phyloP scores from a whole-genome alignment of 192 early-diverging fungal genomes.

The Chytriomyces hyalinus region DNA sequence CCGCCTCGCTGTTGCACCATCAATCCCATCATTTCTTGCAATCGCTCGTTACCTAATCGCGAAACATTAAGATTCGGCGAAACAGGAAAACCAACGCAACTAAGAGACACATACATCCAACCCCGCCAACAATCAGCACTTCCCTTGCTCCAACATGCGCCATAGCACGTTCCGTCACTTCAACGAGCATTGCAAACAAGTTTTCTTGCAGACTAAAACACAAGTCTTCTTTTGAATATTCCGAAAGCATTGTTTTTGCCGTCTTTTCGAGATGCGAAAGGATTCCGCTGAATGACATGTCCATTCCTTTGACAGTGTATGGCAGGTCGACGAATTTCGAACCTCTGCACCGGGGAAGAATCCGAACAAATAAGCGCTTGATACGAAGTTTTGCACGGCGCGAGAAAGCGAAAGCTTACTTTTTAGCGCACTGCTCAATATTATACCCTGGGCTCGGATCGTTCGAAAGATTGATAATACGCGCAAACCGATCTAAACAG shows the following conservation, averaged over 20 bases:
- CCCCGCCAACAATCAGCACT: conserved; percentile 95
- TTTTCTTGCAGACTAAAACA: conserved; percentile 98
- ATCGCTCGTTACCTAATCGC: conserved; percentile 73
- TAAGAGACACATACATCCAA: conserved; percentile 74
- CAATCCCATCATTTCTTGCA: conserved; percentile 97
- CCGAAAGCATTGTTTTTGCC: conserved; percentile 27
- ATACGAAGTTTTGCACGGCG: no score
- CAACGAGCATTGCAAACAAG: conserved; percentile 99
- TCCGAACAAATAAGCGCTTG: no score
- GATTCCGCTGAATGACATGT: conserved; percentile 97
- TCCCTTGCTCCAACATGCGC: conserved; percentile 91
- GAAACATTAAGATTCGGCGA: neutral
- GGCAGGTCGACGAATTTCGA: conserved; percentile 86
- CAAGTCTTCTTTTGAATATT: conserved; percentile 80
- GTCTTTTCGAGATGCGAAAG: conserved; percentile 84
- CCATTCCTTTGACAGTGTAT: conserved; percentile 99
- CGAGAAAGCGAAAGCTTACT: conserved; percentile 49
- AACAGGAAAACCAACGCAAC: neutral
- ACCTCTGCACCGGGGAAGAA: no score
- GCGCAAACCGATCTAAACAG: conserved; percentile 96
- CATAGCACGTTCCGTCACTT: conserved; percentile 98
- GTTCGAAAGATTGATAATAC: conserved; percentile 90
- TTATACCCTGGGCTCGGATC: conserved; percentile 98
- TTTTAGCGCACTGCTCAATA: conserved; percentile 94
- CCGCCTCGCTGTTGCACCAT: conserved; percentile 91